Base-by-base conservation (phyloP, 129 eudicot genomes). In the Tanacetum coccineum region DNA sequence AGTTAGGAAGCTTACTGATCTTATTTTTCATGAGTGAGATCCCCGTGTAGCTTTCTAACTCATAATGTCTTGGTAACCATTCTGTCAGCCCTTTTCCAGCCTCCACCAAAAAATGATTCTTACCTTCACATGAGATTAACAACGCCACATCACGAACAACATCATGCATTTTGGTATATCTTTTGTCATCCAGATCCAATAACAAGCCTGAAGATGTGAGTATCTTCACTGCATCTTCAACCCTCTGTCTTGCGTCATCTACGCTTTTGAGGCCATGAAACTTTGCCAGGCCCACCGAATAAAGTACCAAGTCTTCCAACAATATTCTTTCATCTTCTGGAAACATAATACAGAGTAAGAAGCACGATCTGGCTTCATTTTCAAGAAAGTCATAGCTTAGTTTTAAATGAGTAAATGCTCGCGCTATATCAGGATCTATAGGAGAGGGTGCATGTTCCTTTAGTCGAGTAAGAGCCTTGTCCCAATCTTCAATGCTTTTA, bases 61-160 rank as follows among this genome's bases (percentile, higher is more conserved):
- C n/a, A 13, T 12, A 0, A 3, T 3, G 13, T 36, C 14, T 68
- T 36, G 62, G 62, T 19, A n/a, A 15, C 73, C 73, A 68, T 53
- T 68, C 73, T 36, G 6, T 40, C 28, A 62, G n/a, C 17, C n/a
- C 36, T 62, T 62, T 62, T 6, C 32, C 52, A 42, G 67, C 67
- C 67, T 62, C 15, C 4, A 62, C 53, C 3, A 42, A 4, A 62
- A 39, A 32, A 0, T 6, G 32, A 11, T 30, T 36, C 7, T 60
- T 60, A n/a, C 25, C 53, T 13, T 52, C 7, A 50, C 49, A 26
- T 9, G 61, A 25, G 9, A 48, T 64, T 3, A 55, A 3, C 30
- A 64, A n/a, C 3, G 50, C 70, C 22, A 71, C 63, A 19, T 70
- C 66, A 57, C 66, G 74, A 44, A 70, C 56, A 44, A 40, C 25